Evolutionary conservation across 768 basidiomycete genomes (phyloP), one percentile per base, ranked within the genome.

Genomic region (Tricholoma hemisulphureum): DNA sequence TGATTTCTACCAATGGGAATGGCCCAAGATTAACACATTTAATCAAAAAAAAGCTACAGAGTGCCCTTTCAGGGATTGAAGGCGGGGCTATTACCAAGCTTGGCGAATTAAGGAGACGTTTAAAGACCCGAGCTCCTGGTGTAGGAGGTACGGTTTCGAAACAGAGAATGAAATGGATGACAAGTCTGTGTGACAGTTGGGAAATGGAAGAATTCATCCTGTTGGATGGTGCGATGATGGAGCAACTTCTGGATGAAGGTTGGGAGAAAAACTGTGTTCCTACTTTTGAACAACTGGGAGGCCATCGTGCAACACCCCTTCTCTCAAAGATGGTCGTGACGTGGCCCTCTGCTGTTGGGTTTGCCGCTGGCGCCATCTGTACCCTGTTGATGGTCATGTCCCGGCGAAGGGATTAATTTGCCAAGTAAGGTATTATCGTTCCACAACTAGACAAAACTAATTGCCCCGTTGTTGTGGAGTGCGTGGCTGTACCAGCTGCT

Each of bases 1-100:
- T 98, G 90, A 86, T 99, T 52, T 95, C 93, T 16, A 98, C 97
- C 3, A 92, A 92, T 59, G 97, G 97, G 29, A 87, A 91, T 64
- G 91, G 93, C 11, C 97, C 97, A 2, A 88, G 91, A 67, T 80
- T 98, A 67, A 94, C 95, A 3, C 89, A 89, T 60, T 77, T 97
- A 63, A 85, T 99, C 54, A 84, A 87, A 61, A 77, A 81, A 60
- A 80, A 73, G 64, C 77, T 98, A 59, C 85, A 89, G 69, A 72
- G 74, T 5, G 76, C 79, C n/a, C 74, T 99, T 34, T 88, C 92
- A 5, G 80, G 81, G 10, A 72, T 81, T 54, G 86, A 89, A 32
- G 96, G 91, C 24, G 79, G 81, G 51, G 91, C 93, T 4, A 89
- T 98, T 34, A 79, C 83, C 63, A 86, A 81, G 58, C 87, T 97